Evolutionary conservation across 2,329 filamentous ascomycete species (phyloP).

Genomic region (Ceratocystis ficicola): DNA sequence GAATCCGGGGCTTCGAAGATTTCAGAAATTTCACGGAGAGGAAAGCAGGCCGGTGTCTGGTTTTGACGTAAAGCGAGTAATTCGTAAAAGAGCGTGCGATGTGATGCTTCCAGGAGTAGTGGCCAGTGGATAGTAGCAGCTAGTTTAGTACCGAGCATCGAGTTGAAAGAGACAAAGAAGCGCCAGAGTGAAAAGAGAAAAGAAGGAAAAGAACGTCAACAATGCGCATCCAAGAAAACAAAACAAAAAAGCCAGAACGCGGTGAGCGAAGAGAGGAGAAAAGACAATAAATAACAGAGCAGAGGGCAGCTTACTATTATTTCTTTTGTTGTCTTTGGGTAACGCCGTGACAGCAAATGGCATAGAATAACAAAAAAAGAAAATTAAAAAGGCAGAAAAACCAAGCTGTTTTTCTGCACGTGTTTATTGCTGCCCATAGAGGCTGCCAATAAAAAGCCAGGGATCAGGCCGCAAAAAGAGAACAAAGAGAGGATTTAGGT

Average conservation of each 20-base stretch:
- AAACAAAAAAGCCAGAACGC: conserved; percentile 1
- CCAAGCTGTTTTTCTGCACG: background rate
- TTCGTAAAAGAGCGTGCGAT: background rate
- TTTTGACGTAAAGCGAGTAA: background rate
- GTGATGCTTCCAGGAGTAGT: background rate
- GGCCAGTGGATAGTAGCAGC: background rate
- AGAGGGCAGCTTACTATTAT: background rate
- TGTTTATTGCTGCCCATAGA: background rate
- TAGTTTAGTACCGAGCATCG: background rate
- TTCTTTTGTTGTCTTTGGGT: conserved; percentile 2
- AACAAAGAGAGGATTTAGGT: conserved; percentile 4
- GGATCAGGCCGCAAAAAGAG: conserved; percentile 7
- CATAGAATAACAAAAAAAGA: background rate
- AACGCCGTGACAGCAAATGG: conserved; percentile 18
- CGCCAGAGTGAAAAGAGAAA: background rate
- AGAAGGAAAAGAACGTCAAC: background rate
- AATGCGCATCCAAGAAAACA: background rate
- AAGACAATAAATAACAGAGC: background rate
- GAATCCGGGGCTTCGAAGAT: background rate
- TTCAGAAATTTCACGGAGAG: background rate
- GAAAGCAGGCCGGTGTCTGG: background rate
- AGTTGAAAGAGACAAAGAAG: conserved; percentile 1
- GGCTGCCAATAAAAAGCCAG: background rate
- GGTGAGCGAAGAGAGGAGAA: conserved; percentile 2
- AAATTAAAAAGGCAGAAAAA: background rate